Base-by-base conservation (phyloP, 805 yeast genomes). In the Myxozyma monticola region DNA sequence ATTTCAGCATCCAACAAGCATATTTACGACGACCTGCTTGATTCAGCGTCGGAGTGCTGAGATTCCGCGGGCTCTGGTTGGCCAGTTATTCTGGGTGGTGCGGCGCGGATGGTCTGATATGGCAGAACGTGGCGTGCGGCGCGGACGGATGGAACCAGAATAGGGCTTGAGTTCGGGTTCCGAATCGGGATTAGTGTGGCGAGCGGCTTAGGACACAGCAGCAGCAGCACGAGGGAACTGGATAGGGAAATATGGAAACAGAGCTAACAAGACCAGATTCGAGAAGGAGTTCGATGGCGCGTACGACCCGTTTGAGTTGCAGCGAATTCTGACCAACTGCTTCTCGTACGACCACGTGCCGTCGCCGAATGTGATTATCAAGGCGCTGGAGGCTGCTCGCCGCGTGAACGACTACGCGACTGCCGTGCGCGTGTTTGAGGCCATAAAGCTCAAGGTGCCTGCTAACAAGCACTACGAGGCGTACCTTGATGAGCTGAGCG, bases 361-460 rank as follows among this genome's bases (percentile, higher is more conserved):
- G 62, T 91, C 99, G 26, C 99, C 99, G 61, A 81, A 85, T 56
- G 98, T 93, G 57, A 79, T 93, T 67, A 96, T 88, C 75, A 87
- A 85, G 74, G 99, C 99, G 42, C 79, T 93, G 69, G 83, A 87
- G 76, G 99, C 99, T 41, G 90, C 97, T 64, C 90, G 99, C 83
- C 88, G 98, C 76, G 98, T 93, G 62, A 88, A 93, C 74, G 99
- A 93, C 76, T 88, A 88, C 76, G 96, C 99, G 56, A 90, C 98
- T 54, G 99, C 99, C 49, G 93, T 89, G 62, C 87, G 99, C 76
- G 96, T 95, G 49, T 93, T 93, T 66, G 99, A 38, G 51, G 60
- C 73, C 61, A 81, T 93, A 70, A 88, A 86, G 73, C 88, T 83
- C 82, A 93, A 93, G 78, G 98, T 93, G 60, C 97, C 91, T 73